Evolutionary conservation across 2,329 filamentous ascomycete species (phyloP).

Genomic region (Paecilomyces sp.): DNA sequence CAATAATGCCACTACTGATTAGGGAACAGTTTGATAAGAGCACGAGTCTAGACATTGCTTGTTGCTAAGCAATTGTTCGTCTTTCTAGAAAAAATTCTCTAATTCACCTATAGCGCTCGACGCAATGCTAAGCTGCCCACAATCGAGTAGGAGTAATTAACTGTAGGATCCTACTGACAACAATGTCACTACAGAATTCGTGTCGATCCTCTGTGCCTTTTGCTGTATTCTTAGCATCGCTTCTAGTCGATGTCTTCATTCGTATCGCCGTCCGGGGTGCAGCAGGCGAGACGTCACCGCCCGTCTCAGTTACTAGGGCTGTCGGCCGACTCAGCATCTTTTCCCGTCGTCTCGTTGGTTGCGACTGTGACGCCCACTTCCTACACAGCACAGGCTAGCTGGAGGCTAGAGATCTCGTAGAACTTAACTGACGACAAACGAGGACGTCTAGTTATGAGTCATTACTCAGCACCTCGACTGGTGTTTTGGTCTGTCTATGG

Average conservation of each 20-base stretch:
- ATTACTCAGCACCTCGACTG: not conserved
- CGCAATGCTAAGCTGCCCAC: not conserved
- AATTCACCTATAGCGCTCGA: not conserved
- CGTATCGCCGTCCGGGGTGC: not conserved
- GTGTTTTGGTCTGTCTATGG: no score
- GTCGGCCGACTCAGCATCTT: conserved; percentile 6
- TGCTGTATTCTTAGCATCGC: not conserved
- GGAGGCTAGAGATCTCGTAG: not conserved
- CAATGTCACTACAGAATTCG: not conserved
- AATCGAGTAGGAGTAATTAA: not conserved
- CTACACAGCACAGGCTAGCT: not conserved
- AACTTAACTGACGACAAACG: not conserved
- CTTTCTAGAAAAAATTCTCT: not conserved
- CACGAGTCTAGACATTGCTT: not conserved
- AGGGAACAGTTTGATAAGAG: not conserved
- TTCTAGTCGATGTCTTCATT: not conserved
- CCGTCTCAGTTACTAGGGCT: not conserved
- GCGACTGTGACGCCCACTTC: not conserved
- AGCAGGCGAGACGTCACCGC: not conserved
- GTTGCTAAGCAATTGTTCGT: not conserved
- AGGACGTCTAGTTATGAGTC: not conserved
- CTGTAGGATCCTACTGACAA: not conserved
- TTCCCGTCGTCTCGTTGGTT: conserved; percentile 5
- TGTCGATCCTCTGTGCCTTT: not conserved
- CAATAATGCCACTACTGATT: no score